A percentile compares a stretch with the other conserved stretches of the same genome.
These are phyloP conservation scores for Colletotrichum liaoningense DNA, from an alignment of 2,329 filamentous ascomycete species.

Conservation along the genomic window DNA sequence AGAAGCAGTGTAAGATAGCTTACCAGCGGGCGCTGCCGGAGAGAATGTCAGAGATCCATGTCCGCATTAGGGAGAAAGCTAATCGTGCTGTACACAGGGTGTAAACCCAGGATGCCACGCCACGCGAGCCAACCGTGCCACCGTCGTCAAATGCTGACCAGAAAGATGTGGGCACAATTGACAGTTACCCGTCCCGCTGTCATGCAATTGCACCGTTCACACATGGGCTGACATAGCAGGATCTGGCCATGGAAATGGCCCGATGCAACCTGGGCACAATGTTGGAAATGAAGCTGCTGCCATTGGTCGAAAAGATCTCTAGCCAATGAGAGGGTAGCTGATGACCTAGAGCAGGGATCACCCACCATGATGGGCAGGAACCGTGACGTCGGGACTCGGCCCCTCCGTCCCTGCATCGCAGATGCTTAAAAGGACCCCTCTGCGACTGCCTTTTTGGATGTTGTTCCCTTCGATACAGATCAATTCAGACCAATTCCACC, in stretches of 20 bases:
- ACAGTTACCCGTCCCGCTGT: conserved; percentile 11
- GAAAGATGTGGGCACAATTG: background rate
- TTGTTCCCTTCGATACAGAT: background rate
- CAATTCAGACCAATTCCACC: background rate
- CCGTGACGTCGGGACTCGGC: conserved; percentile 33
- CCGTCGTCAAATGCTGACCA: conserved; percentile 1
- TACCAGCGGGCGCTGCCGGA: too few relatives aligned
- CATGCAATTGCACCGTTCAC: conserved; percentile 10
- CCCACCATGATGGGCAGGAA: conserved; percentile 3
- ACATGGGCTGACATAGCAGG: conserved; percentile 24
- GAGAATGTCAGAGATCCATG: too few relatives aligned
- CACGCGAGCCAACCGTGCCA: background rate
- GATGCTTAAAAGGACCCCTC: conserved; percentile 31
- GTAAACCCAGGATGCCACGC: background rate
- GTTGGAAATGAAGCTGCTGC: conserved; percentile 1
- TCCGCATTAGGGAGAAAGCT: background rate
- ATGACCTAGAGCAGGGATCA: conserved; percentile 23
- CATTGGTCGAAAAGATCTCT: conserved; percentile 21
- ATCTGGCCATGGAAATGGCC: conserved; percentile 14
- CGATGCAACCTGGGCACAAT: background rate
- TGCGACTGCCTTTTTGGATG: background rate
- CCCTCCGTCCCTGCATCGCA: conserved; percentile 28
- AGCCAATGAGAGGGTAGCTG: conserved; percentile 7
- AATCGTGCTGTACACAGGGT: background rate
- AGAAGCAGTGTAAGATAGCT: too few relatives aligned